Base-by-base conservation (phyloP, 768 basidiomycete genomes). In the Arthromyces matolae region DNA sequence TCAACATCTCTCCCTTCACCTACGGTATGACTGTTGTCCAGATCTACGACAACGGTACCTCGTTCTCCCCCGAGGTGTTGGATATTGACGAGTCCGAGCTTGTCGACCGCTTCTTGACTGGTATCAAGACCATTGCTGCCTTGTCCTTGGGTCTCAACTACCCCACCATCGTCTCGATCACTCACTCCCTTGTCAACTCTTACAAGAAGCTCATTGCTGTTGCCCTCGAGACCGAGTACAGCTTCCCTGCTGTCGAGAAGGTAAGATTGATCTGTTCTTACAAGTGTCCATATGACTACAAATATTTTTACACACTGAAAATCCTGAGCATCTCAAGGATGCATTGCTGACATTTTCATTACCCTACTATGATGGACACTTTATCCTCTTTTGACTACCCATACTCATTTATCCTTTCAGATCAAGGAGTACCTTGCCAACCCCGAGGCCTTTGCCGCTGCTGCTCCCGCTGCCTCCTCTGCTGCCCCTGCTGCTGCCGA, bases 1-100 rank as follows among this genome's bases (percentile, higher is more conserved):
- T 99, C 64, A 94, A 94, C 81, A 97, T 99, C 70, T 98, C 95
- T 38, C 93, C 93, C 55, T 96, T 97, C 86, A 97, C 95, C 35
- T 99, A 96, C 76, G 96, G 96, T 63, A 97, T 99, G 95, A 88
- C 84, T 42, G 94, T 99, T 56, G 82, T 94, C 43, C 93, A 97
- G 73, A 94, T 99, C 66, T 99, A 81, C 71, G 91, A 95, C 75
- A 78, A 81, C 52, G 96, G 96, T 63, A 95, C 94, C 65, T 75
- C 84, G 53, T 99, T 98, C 82, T 67, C 86, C 35, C 86, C 95
- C 33, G 71, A 76, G 3, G 92, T 99, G 52, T 86, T 99, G 56
- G 96, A 99, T 67, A 77, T 98, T 57, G 86, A 89, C 58, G 95
- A 97, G 72, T 71, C 83, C 53, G 89, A 92, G 64, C 86, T 99